Evolutionary conservation across 306 rosid genomes (phyloP).

Genomic region (Cucumis sativus): DNA sequence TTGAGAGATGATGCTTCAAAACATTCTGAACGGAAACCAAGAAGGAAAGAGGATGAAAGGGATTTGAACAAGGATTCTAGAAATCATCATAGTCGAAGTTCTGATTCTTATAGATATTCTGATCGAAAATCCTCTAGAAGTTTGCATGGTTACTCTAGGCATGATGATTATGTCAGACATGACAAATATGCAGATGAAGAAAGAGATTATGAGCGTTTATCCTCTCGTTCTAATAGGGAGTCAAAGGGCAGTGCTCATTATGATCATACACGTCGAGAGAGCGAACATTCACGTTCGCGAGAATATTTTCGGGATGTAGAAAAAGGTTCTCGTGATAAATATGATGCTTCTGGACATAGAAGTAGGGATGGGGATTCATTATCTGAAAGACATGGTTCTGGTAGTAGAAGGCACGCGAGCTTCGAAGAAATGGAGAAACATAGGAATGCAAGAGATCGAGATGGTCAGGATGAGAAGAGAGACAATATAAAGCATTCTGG

Average conservation of each 20-base stretch:
- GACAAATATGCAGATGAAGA: constrained; percentile 51
- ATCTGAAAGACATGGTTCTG: constrained; percentile 44
- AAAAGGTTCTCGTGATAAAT: constrained; percentile 48
- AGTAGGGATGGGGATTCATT: constrained; percentile 47
- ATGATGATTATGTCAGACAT: constrained; percentile 27
- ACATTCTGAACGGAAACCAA: constrained; percentile 31
- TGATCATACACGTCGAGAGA: constrained; percentile 37
- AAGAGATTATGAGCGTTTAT: constrained; percentile 31
- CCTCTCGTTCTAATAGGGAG: constrained; percentile 46
- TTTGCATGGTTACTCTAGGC: constrained; percentile 50
- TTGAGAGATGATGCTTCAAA: constrained; percentile 27
- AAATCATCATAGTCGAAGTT: constrained; percentile 36
- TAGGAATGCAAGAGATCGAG: constrained; percentile 33
- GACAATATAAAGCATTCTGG: constrained; percentile 43
- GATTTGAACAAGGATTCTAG: constrained; percentile 44
- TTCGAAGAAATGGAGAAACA: constrained; percentile 46
- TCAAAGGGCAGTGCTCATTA: constrained; percentile 31
- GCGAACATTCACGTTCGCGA: constrained; percentile 34
- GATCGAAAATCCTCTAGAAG: constrained; percentile 47
- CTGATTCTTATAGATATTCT: constrained; percentile 49
- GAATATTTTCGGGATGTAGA: constrained; percentile 30
- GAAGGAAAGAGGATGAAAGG: constrained; percentile 38
- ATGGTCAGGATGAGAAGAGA: constrained; percentile 45
- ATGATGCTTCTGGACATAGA: constrained; percentile 42
- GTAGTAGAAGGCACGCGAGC: constrained; percentile 36